These are phyloP conservation scores for Pascua sp. DNA, from an alignment of 1,284 basidiomycete species.

Conservation along the genomic window DNA sequence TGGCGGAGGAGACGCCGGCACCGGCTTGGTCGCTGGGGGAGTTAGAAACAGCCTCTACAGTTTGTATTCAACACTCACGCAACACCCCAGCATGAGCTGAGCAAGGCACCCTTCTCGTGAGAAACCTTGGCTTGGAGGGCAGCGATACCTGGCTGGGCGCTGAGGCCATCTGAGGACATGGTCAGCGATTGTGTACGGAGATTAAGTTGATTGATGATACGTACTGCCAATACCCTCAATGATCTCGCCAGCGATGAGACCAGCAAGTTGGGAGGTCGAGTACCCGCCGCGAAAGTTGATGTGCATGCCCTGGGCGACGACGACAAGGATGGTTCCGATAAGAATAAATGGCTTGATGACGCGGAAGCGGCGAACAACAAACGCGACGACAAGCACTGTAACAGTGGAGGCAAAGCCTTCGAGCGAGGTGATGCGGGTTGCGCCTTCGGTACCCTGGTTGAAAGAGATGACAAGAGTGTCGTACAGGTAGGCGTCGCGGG, in stretches of 20 bases:
- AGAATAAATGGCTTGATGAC: conserved; percentile 50
- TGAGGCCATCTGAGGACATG: conserved; percentile 28
- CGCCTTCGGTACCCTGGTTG: conserved; percentile 42
- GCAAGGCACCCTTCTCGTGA: conserved; percentile 17
- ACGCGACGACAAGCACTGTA: conserved; percentile 41
- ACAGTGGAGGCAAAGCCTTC: conserved; percentile 49
- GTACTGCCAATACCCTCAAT: conserved; percentile 49
- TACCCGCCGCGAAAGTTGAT: conserved; percentile 48
- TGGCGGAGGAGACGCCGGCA: conserved; percentile 43
- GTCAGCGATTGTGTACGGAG: neutral
- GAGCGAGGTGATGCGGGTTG: conserved; percentile 47
- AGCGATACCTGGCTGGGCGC: conserved; percentile 40
- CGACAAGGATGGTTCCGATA: conserved; percentile 28
- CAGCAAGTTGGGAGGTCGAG: conserved; percentile 26
- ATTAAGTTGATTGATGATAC: neutral
- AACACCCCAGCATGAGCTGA: conserved; percentile 14
- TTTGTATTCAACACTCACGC: neutral
- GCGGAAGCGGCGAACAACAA: conserved; percentile 44
- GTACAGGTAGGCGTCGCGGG: conserved; percentile 46
- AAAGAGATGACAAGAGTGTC: conserved; percentile 48
- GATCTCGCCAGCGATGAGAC: conserved; percentile 48
- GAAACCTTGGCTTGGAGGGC: conserved; percentile 17
- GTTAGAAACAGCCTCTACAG: neutral
- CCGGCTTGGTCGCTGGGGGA: conserved; percentile 7
- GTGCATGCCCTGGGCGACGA: conserved; percentile 48